These are phyloP conservation scores for Dalechampia spathulata DNA, from an alignment of 441 rosid genomes.

Conservation along the genomic window DNA sequence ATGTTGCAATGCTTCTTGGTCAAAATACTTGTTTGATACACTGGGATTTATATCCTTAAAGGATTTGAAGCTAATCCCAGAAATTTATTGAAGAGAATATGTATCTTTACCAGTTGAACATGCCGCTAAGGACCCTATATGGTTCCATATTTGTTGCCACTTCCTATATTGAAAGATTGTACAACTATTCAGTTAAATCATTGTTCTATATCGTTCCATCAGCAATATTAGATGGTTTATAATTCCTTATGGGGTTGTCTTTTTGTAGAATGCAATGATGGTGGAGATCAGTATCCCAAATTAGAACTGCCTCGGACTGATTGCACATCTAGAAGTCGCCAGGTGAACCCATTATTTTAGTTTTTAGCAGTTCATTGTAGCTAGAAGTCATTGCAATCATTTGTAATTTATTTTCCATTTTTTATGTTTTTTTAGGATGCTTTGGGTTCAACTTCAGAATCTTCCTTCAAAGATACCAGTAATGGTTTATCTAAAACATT, in stretches of 20 bases:
- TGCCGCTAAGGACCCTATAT: neutral
- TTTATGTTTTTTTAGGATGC: constrained; percentile 31
- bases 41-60: neutral
- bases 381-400: neutral
- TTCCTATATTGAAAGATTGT: neutral
- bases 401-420: neutral
- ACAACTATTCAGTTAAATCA: neutral
- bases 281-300: constrained; percentile 69
- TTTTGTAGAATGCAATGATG: constrained; percentile 46
- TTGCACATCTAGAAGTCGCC: constrained; percentile 51
- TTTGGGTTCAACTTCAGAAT: constrained; percentile 23
- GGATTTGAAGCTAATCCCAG: neutral
- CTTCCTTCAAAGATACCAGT: constrained; percentile 24
- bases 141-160: neutral
- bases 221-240: neutral
- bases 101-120: neutral
- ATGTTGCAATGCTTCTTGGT: neutral
- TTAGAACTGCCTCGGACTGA: constrained; percentile 67
- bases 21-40: neutral
- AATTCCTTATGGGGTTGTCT: constrained; percentile 11
- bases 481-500: constrained; percentile 21
- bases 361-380: neutral
- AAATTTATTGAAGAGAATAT: neutral
- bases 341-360: constrained; percentile 38
- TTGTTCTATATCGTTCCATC: neutral